phyloP scores from a whole-genome alignment of 495 filamentous ascomycete genomes.

The Aspergillus mulundensis region DNA sequence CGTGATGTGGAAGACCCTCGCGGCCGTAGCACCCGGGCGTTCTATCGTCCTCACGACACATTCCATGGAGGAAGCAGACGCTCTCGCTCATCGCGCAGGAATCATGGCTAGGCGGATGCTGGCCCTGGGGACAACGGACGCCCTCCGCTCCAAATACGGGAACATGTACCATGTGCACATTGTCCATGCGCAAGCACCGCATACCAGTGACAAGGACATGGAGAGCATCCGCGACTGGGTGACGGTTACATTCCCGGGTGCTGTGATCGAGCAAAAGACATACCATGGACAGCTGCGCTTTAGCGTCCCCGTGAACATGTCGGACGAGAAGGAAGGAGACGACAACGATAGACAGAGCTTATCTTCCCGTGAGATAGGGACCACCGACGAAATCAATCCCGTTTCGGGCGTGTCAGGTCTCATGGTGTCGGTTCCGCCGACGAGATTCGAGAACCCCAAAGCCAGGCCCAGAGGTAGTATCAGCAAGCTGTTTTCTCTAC shows the following conservation, averaged over 20 bases:
- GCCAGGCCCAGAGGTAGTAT: slow-evolving; percentile 20
- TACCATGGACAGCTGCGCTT: slow-evolving; percentile 84
- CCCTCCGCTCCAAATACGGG: slow-evolving; percentile 34
- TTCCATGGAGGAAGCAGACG: slow-evolving; percentile 46
- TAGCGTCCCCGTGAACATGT: slow-evolving; percentile 52
- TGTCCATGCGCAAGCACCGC: slow-evolving; percentile 68
- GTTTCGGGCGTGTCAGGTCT: not conserved
- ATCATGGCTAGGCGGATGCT: slow-evolving; percentile 45
- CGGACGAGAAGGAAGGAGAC: not conserved
- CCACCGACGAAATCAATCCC: not conserved
- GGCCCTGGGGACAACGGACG: slow-evolving; percentile 36
- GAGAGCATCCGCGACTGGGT: slow-evolving; percentile 60
- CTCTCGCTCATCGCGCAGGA: slow-evolving; percentile 36
- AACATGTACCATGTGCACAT: slow-evolving; percentile 47
- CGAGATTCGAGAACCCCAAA: not conserved
- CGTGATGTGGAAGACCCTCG: slow-evolving; percentile 45
- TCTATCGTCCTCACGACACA: slow-evolving; percentile 44
- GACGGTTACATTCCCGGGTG: slow-evolving; percentile 47
- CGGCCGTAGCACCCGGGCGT: slow-evolving; percentile 31
- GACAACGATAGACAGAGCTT: not conserved
- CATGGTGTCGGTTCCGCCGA: not conserved
- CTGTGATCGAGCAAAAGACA: slow-evolving; percentile 62
- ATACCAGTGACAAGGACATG: slow-evolving; percentile 64
- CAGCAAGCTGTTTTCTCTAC: slow-evolving; percentile 60
- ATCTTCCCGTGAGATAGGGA: not conserved